These are phyloP conservation scores for Kluyveromyces nonfermentans DNA, from an alignment of 805 yeast genomes.

Conservation along the genomic window DNA sequence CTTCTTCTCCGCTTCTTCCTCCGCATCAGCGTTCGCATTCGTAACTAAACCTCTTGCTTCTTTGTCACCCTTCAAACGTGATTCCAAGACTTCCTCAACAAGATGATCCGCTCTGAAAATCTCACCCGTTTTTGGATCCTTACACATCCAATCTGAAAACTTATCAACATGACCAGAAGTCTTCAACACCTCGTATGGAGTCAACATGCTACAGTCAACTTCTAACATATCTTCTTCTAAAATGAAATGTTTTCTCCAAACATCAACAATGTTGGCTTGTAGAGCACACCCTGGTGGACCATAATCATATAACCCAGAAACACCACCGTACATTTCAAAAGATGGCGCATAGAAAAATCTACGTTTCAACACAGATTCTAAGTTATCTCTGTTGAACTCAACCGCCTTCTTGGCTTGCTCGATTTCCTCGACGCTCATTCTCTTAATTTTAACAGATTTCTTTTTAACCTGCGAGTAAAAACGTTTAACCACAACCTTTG, in stretches of 20 bases:
- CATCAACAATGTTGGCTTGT: slow-evolving; percentile 90
- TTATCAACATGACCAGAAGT: slow-evolving; percentile 99
- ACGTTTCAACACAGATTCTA: slow-evolving; percentile 87
- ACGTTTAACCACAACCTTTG: slow-evolving; percentile 14
- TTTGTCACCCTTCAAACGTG: slow-evolving; percentile 93
- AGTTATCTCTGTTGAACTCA: slow-evolving; percentile 69
- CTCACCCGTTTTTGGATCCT: slow-evolving; percentile 91
- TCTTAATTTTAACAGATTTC: slow-evolving; percentile 20
- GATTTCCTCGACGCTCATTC: slow-evolving; percentile 28
- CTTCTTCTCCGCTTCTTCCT: slow-evolving; percentile 72
- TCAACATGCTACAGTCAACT: slow-evolving; percentile 95
- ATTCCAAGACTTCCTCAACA: slow-evolving; percentile 94
- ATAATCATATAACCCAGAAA: slow-evolving; percentile 92
- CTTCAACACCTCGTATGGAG: slow-evolving; percentile 95
- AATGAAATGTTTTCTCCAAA: slow-evolving; percentile 96
- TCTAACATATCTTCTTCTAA: slow-evolving; percentile 98
- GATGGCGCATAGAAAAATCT: slow-evolving; percentile 97
- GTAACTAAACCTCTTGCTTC: slow-evolving; percentile 80
- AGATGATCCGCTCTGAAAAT: slow-evolving; percentile 97
- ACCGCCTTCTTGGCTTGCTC: slow-evolving; percentile 23
- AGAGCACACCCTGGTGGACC: slow-evolving; percentile 99
- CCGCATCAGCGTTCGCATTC: slow-evolving; percentile 47
- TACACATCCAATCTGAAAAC: slow-evolving; percentile 99
- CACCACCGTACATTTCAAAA: slow-evolving; percentile 96
- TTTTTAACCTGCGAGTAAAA: slow-evolving; percentile 21